Evolutionary conservation across 108 stramenopile species (phyloP).

Genomic region (Hondaea fermentalgiana): DNA sequence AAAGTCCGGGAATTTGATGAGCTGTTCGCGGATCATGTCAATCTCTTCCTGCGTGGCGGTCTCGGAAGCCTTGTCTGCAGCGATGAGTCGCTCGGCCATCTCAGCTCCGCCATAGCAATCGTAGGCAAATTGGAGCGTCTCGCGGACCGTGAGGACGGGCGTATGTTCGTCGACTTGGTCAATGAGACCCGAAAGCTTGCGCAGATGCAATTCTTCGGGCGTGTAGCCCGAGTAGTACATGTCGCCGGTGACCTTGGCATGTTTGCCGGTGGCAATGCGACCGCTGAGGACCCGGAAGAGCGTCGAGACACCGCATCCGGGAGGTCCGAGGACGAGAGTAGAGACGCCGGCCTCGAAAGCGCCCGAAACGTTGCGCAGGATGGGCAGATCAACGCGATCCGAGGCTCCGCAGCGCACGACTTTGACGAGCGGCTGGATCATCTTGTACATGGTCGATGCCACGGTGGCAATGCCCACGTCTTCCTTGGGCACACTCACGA

Average conservation of each 20-base stretch:
- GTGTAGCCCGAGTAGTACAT: neutral
- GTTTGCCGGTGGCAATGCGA: neutral
- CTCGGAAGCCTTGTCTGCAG: neutral
- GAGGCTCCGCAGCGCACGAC: neutral
- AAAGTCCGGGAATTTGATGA: slow-evolving; percentile 27
- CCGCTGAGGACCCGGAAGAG: neutral
- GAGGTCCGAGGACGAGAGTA: neutral
- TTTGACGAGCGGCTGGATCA: neutral
- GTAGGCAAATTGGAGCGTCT: slow-evolving; percentile 8
- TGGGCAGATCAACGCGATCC: neutral
- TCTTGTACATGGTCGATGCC: neutral
- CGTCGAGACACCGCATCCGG: neutral
- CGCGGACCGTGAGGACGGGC: neutral
- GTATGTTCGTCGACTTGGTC: neutral
- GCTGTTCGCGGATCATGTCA: neutral
- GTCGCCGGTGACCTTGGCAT: neutral
- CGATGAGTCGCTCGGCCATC: neutral
- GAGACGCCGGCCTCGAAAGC: neutral
- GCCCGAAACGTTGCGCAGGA: neutral
- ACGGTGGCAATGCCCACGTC: neutral
- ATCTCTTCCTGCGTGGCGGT: neutral
- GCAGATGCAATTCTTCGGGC: neutral
- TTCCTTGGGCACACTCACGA: neutral
- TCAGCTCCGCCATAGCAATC: neutral
- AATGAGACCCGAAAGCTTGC: neutral